Evolutionary conservation across 768 basidiomycete genomes (phyloP).

Genomic region (Clitopilus passeckerianus): DNA sequence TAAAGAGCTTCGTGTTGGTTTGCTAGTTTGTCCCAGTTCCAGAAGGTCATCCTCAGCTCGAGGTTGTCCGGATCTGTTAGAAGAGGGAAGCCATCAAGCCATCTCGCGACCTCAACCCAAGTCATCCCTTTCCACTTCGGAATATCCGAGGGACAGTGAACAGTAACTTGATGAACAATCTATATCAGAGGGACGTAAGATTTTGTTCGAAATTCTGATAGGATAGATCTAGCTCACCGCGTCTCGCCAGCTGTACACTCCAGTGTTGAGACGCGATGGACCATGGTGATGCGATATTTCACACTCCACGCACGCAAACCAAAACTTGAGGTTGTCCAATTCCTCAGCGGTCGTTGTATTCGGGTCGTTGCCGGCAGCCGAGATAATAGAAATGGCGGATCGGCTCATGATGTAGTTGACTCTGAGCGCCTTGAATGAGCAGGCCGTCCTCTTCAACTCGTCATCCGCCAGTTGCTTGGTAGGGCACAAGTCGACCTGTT

Average conservation of each 20-base stretch:
- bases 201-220: too few relatives aligned
- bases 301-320: conserved; percentile 15
- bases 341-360: conserved; percentile 12
- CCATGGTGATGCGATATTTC: background rate
- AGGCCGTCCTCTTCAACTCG: background rate
- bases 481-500: background rate
- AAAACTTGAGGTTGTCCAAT: conserved; percentile 11
- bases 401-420: background rate
- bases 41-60: background rate
- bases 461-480: background rate
- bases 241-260: conserved; percentile 14
- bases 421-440: background rate
- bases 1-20: background rate
- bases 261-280: background rate
- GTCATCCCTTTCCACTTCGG: background rate
- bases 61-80: background rate
- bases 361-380: conserved; percentile 1
- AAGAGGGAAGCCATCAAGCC: background rate
- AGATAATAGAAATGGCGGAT: background rate
- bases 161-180: background rate
- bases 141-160: background rate
- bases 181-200: too few relatives aligned
- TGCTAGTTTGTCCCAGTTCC: background rate
- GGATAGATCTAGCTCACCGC: conserved; percentile 6
- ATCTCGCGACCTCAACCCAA: background rate